Percentiles rank a stretch among this genome's conserved stretches.
phyloP scores from a whole-genome alignment of 2,329 filamentous ascomycete species.

The Neonectria coccinea region DNA sequence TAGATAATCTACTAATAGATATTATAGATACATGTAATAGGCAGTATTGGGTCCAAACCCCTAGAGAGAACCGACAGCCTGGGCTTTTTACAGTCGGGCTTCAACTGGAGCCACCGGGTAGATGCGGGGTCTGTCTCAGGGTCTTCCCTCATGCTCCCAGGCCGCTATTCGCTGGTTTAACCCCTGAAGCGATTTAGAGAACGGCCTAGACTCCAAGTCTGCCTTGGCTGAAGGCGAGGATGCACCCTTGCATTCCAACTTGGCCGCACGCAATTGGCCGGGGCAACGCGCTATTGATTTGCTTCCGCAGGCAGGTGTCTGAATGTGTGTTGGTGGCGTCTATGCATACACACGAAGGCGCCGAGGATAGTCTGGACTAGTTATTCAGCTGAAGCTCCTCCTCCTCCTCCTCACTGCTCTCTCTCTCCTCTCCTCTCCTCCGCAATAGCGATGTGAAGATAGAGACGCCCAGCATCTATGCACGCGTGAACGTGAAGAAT shows the following conservation, averaged over 20 bases:
- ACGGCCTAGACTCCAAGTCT: not conserved
- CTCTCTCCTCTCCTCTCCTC: not conserved
- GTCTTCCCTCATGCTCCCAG: not conserved
- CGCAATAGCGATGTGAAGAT: not conserved
- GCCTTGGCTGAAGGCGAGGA: not conserved
- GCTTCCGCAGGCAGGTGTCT: not conserved
- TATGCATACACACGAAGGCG: no score
- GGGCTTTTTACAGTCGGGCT: not conserved
- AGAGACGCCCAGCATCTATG: not conserved
- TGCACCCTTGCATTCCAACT: not conserved
- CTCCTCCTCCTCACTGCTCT: not conserved
- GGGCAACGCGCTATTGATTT: not conserved
- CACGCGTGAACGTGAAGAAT: not conserved
- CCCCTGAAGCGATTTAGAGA: not conserved
- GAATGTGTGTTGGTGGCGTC: not conserved
- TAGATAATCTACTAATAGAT: no score
- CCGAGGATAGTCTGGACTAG: no score
- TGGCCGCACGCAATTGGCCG: not conserved
- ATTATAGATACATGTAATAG: no score
- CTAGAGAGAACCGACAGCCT: not conserved
- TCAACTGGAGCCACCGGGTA: not conserved
- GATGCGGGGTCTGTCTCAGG: not conserved
- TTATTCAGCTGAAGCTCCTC: not conserved
- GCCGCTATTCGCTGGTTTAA: not conserved
- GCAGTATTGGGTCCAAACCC: not conserved